A percentile compares a stretch with the other conserved stretches of the same genome.
Evolutionary conservation across 2,329 filamentous ascomycete species (phyloP).

Genomic region (Fusarium austroafricanum): DNA sequence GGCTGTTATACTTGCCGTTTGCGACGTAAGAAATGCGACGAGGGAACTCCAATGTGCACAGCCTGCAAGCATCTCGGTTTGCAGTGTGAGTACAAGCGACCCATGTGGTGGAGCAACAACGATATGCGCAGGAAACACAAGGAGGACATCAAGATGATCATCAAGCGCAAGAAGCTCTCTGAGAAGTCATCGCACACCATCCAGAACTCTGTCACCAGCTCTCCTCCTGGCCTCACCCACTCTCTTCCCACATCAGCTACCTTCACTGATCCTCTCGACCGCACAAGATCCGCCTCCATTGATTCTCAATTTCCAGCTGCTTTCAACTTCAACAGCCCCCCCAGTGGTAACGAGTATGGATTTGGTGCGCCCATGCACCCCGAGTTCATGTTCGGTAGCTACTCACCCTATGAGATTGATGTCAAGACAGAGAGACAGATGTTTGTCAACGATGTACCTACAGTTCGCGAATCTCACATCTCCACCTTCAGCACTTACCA

Average conservation of each 20-base stretch:
- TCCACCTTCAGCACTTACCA: slow-evolving; percentile 95
- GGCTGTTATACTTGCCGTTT: slow-evolving; percentile 77
- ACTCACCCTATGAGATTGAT: slow-evolving; percentile 90
- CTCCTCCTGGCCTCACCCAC: slow-evolving; percentile 82
- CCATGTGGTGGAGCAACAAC: slow-evolving; percentile 97
- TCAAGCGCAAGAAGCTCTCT: slow-evolving; percentile 94
- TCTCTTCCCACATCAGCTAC: slow-evolving; percentile 84
- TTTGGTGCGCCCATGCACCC: slow-evolving; percentile 73
- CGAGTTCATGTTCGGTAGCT: slow-evolving; percentile 69
- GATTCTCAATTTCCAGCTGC: slow-evolving; percentile 81
- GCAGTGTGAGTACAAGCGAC: slow-evolving; percentile 94
- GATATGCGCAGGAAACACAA: slow-evolving; percentile 88
- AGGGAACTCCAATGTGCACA: slow-evolving; percentile 70
- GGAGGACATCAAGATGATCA: slow-evolving; percentile 95
- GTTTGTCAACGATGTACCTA: slow-evolving; percentile 90
- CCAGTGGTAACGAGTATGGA: slow-evolving; percentile 66
- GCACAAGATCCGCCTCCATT: slow-evolving; percentile 80
- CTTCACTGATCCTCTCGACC: slow-evolving; percentile 78
- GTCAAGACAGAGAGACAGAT: slow-evolving; percentile 96
- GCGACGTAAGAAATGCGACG: slow-evolving; percentile 76
- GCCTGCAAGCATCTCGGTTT: slow-evolving; percentile 81
- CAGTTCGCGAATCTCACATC: slow-evolving; percentile 85
- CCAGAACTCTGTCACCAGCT: slow-evolving; percentile 66
- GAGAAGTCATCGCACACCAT: slow-evolving; percentile 79
- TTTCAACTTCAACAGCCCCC: slow-evolving; percentile 78